Percentiles rank a stretch among this genome's conserved stretches.
phyloP scores from a whole-genome alignment of 129 eudicot genomes.

The Escallonia herrerae region DNA sequence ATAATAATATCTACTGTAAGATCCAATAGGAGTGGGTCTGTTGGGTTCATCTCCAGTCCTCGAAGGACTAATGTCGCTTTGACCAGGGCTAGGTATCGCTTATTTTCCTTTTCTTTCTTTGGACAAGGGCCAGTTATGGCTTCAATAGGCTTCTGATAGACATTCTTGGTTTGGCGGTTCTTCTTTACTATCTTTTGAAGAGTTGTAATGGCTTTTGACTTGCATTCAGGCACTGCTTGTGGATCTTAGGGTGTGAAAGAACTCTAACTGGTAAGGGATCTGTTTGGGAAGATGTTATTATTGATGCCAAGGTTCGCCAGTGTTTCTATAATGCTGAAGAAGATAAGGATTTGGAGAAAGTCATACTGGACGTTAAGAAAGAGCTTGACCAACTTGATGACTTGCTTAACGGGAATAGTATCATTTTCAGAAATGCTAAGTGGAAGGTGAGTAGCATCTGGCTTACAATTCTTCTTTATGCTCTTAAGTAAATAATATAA shows the following conservation, averaged over 20 bases:
- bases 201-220: background rate
- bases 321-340: conserved; percentile 59
- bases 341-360: conserved; percentile 34
- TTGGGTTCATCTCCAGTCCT: conserved; percentile 45
- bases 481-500: no score
- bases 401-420: conserved; percentile 53
- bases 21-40: conserved; percentile 38
- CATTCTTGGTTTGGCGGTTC: no score
- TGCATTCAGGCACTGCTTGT: conserved; percentile 45
- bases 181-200: background rate
- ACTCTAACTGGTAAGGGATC: conserved; percentile 36
- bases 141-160: no score
- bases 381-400: conserved; percentile 78
- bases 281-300: conserved; percentile 36
- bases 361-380: conserved; percentile 45
- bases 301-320: conserved; percentile 43
- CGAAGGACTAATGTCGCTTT: conserved; percentile 70
- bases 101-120: background rate
- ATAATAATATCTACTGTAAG: conserved; percentile 68
- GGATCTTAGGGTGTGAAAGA: conserved; percentile 65
- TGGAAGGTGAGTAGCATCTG: conserved; percentile 73
- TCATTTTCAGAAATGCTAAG: conserved; percentile 43
- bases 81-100: conserved; percentile 64
- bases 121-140: no score
- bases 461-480: no score